A percentile compares a stretch with the other conserved stretches of the same genome.
Evolutionary conservation across 495 filamentous ascomycete species (phyloP).

Genomic region (Podospora anserina): DNA sequence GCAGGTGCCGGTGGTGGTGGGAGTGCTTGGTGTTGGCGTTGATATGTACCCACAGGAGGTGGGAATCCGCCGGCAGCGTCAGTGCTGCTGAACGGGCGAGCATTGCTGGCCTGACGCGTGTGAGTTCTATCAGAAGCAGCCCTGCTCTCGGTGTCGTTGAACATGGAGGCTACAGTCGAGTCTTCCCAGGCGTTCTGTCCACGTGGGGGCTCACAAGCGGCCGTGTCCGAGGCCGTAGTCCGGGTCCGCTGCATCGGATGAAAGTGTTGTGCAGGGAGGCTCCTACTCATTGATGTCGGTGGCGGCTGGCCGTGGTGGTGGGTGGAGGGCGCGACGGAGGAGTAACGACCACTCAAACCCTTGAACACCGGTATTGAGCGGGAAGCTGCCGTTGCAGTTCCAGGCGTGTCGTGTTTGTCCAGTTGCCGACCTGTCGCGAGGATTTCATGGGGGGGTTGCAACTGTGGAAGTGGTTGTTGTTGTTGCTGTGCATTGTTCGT

Average conservation of each 20-base stretch:
- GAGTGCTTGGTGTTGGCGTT: constrained; percentile 11
- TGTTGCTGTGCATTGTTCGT: constrained; percentile 16
- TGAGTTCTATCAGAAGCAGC: constrained; percentile 30
- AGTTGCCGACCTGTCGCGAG: constrained; percentile 15
- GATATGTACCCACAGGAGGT: background rate
- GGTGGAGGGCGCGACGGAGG: background rate
- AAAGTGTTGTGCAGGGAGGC: constrained; percentile 13
- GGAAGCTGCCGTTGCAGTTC: constrained; percentile 21
- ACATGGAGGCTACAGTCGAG: constrained; percentile 38
- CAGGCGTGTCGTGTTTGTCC: constrained; percentile 13
- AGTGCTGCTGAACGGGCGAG: constrained; percentile 29
- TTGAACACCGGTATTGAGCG: constrained; percentile 27
- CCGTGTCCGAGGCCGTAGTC: constrained; percentile 31
- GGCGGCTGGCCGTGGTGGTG: constrained; percentile 17
- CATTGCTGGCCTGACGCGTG: constrained; percentile 25
- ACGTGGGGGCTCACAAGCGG: constrained; percentile 20
- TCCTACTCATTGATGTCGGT: constrained; percentile 21
- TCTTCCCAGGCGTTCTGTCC: constrained; percentile 38
- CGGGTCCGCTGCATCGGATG: constrained; percentile 34
- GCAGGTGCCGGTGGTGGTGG: constrained; percentile 12
- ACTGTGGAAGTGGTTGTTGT: constrained; percentile 15
- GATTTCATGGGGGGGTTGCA: constrained; percentile 32
- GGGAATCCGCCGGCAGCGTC: constrained; percentile 11
- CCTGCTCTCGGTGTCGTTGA: constrained; percentile 32
- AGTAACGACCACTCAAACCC: constrained; percentile 13